phyloP scores from a whole-genome alignment of 176 grass and related monocot species.

The Phyllostachys edulis region DNA sequence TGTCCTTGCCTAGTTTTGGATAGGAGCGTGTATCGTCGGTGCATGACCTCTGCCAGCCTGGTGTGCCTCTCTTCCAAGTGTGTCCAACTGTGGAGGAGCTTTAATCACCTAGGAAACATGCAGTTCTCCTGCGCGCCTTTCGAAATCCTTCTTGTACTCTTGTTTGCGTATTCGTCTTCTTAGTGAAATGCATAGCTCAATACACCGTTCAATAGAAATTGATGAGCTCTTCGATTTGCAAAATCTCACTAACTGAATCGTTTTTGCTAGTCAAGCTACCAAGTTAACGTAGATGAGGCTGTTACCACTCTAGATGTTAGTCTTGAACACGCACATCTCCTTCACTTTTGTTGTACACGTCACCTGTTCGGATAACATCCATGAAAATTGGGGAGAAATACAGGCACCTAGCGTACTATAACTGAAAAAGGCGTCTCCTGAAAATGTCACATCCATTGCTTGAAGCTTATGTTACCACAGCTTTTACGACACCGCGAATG shows the following conservation, averaged over 20 bases:
- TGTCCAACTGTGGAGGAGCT: background rate
- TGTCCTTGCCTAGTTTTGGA: background rate
- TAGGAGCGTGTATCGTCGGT: background rate
- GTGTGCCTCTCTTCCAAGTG: background rate
- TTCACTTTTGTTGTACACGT: background rate
- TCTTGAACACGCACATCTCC: background rate
- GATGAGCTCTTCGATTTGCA: background rate
- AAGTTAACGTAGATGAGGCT: background rate
- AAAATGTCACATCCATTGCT: background rate
- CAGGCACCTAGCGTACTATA: background rate
- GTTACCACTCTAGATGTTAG: background rate
- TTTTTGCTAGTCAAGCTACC: background rate
- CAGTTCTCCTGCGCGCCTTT: background rate
- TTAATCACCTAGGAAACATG: background rate
- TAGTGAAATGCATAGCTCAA: background rate
- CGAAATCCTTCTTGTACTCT: background rate
- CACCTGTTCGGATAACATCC: background rate
- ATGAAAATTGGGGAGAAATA: background rate
- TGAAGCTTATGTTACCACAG: background rate
- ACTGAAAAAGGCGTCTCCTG: slow-evolving; percentile 13
- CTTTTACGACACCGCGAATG: background rate
- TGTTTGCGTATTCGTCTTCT: background rate
- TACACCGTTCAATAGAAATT: too few relatives aligned
- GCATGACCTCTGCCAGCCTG: background rate
- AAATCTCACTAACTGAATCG: background rate